Percentiles rank a stretch among this genome's conserved stretches.
Conservation (phyloP, 2,329 filamentous ascomycete genomes). For the Aureobasidium sp. region DNA sequence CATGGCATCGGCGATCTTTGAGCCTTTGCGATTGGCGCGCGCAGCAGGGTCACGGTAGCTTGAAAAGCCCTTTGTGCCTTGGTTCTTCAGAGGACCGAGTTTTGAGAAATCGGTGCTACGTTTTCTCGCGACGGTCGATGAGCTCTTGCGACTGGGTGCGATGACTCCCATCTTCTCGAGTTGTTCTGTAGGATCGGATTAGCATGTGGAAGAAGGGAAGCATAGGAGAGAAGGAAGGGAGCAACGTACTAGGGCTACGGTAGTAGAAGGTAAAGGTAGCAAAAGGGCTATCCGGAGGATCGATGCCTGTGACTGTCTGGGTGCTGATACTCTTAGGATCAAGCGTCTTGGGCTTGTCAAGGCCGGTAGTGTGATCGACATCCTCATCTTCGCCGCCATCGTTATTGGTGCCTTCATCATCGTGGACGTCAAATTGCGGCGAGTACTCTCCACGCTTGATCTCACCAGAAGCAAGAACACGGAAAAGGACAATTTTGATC, state of each 20-base stretch:
- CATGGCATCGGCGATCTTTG: constrained; percentile 47
- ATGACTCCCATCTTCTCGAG: constrained; percentile 93
- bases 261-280: constrained; percentile 98
- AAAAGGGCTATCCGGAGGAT: constrained; percentile 91
- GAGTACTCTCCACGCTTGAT: constrained; percentile 98
- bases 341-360: constrained; percentile 89
- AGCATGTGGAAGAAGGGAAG: not conserved
- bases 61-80: constrained; percentile 84
- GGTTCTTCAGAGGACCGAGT: constrained; percentile 67
- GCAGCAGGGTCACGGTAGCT: constrained; percentile 54
- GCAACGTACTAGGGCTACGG: constrained; percentile 74
- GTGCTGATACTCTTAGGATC: constrained; percentile 98
- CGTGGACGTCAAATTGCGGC: constrained; percentile 92
- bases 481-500: constrained; percentile 95
- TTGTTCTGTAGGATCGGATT: constrained; percentile 55
- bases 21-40: constrained; percentile 47
- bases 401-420: constrained; percentile 61
- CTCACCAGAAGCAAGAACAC: constrained; percentile 88
- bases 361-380: constrained; percentile 94
- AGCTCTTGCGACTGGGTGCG: constrained; percentile 50
- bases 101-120: constrained; percentile 78
- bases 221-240: not conserved
- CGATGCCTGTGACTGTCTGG: constrained; percentile 97
- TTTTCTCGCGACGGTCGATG: constrained; percentile 49
- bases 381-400: constrained; percentile 55